A percentile compares a stretch with the other conserved stretches of the same genome.
Conservation (phyloP, 768 basidiomycete species). For the Tulasnella sp. region DNA sequence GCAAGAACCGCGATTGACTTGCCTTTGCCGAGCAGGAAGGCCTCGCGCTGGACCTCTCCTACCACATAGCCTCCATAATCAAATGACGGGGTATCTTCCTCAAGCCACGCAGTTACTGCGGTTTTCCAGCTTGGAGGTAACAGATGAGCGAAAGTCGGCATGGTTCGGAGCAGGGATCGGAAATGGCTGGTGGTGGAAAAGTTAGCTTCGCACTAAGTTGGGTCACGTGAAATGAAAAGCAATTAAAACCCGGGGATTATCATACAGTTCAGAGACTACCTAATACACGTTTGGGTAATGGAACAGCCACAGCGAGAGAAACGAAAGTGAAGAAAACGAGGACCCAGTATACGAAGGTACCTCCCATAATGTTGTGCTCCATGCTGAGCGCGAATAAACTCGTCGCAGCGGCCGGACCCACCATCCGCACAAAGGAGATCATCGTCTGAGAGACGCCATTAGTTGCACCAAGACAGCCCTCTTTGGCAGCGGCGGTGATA, state of each 20-base stretch:
- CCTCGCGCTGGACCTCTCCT: slow-evolving; percentile 83
- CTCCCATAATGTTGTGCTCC: slow-evolving; percentile 34
- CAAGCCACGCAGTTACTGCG: slow-evolving; percentile 79
- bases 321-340: slow-evolving; percentile 6
- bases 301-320: slow-evolving; percentile 22
- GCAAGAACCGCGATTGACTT: slow-evolving; percentile 78
- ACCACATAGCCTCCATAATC: slow-evolving; percentile 98
- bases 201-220: slow-evolving; percentile 6
- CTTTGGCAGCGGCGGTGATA: slow-evolving; percentile 34
- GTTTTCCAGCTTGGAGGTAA: slow-evolving; percentile 92
- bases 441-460: slow-evolving; percentile 36
- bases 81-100: slow-evolving; percentile 93
- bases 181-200: slow-evolving; percentile 17
- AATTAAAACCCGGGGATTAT: background rate
- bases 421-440: slow-evolving; percentile 27
- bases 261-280: slow-evolving; percentile 15
- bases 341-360: slow-evolving; percentile 32
- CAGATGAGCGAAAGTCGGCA: slow-evolving; percentile 54
- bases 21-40: slow-evolving; percentile 90
- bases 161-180: background rate
- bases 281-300: slow-evolving; percentile 26
- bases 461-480: slow-evolving; percentile 29
- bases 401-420: slow-evolving; percentile 35
- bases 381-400: slow-evolving; percentile 34
- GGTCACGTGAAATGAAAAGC: background rate